These are phyloP conservation scores for Styphnolobium japonicum DNA, from an alignment of 306 rosid genomes.

Conservation along the genomic window DNA sequence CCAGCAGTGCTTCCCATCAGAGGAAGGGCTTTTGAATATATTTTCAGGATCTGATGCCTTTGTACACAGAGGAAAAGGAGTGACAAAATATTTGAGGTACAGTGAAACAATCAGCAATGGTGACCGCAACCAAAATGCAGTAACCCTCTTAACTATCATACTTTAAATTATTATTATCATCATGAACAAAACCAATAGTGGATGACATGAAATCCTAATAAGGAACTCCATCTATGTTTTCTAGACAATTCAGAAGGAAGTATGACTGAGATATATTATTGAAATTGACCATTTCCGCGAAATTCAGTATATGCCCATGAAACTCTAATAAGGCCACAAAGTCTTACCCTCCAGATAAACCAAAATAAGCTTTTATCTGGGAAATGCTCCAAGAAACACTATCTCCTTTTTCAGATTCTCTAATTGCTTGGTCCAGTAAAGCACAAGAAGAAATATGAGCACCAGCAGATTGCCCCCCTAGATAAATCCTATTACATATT, in stretches of 20 bases:
- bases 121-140: background rate
- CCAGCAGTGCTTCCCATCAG: background rate
- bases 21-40: background rate
- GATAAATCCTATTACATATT: conserved; percentile 61
- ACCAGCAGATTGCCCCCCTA: conserved; percentile 99
- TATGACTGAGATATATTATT: background rate
- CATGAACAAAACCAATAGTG: background rate
- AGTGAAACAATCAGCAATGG: background rate
- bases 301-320: background rate
- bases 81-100: background rate
- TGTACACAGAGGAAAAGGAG: background rate
- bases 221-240: background rate
- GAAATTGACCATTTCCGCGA: conserved; percentile 10
- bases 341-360: conserved; percentile 93
- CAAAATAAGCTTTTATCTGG: conserved; percentile 80
- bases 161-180: background rate
- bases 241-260: conserved; percentile 1
- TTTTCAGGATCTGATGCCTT: background rate
- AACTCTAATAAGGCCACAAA: conserved; percentile 7
- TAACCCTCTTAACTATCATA: background rate
- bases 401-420: conserved; percentile 50
- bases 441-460: conserved; percentile 91
- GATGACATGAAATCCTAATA: background rate
- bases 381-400: conserved; percentile 62
- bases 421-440: conserved; percentile 76